Conservation (phyloP, 1,284 basidiomycete genomes). For the Cerioporus squamosus region DNA sequence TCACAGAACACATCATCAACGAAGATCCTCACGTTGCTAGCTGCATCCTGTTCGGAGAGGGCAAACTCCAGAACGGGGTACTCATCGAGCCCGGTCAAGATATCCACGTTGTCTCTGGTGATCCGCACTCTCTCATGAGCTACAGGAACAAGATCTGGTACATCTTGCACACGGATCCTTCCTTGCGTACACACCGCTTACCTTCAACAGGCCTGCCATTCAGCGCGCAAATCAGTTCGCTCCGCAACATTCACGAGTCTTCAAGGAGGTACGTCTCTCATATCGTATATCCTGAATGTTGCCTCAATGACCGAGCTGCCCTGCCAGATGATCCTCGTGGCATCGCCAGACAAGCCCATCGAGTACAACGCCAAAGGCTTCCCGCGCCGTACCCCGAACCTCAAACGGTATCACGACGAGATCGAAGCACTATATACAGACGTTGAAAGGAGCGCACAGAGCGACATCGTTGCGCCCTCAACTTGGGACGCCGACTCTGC, state of each 20-base stretch:
- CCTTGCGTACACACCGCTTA: background rate
- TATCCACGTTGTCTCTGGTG: constrained; percentile 28
- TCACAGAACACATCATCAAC: constrained; percentile 36
- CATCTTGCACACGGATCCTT: background rate
- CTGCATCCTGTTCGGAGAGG: constrained; percentile 44
- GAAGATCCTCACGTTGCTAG: constrained; percentile 37
- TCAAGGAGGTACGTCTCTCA: constrained; percentile 34
- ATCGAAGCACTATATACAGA: constrained; percentile 36
- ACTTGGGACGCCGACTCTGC: constrained; percentile 28
- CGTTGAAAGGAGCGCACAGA: constrained; percentile 31
- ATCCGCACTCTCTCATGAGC: constrained; percentile 18
- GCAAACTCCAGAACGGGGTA: constrained; percentile 36
- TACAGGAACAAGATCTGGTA: constrained; percentile 38
- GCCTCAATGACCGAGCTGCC: background rate
- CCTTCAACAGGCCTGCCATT: constrained; percentile 37
- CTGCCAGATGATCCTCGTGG: constrained; percentile 37
- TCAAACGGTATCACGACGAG: constrained; percentile 35
- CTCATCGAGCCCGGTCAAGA: constrained; percentile 36
- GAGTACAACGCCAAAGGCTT: constrained; percentile 39
- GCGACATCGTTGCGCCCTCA: constrained; percentile 24
- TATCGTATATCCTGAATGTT: background rate
- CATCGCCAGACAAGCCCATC: constrained; percentile 33
- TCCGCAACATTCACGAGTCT: constrained; percentile 44
- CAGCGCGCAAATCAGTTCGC: constrained; percentile 41
- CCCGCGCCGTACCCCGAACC: constrained; percentile 31